Base-by-base conservation (phyloP, 2,329 filamentous ascomycete species). In the Hyphodiscus sp. region DNA sequence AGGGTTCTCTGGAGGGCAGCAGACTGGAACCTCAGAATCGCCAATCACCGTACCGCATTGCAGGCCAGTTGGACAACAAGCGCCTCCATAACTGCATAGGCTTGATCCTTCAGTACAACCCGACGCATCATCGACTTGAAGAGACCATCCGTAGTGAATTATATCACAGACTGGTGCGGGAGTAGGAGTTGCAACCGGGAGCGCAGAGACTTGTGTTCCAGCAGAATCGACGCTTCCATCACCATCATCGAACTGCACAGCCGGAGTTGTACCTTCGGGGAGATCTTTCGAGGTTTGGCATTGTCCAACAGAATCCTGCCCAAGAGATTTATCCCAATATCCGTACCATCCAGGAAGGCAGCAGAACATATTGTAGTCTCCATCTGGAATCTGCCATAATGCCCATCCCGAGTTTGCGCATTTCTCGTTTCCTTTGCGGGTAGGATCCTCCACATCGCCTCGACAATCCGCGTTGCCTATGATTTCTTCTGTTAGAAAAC, bases 331-430 rank as follows among this genome's bases (percentile, higher is more conserved):
- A 30, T 47, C 20, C 45, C 45, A 47, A 30, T 47, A 47, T 18
- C 45, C 45, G 16, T 47, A 47, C 45, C 26, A 18, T 13, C 26
- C 45, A 23, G 45, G 45, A 18, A 47, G 26, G 18, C 45, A 47
- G 18, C 45, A 47, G 26, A 47, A 47, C 45, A 47, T 47, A 20
- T 47, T 47, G 20, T 47, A 47, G 11, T 30, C 26, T 30, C 45
- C 45, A 47, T 47, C 45, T 16, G 45, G 45, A 11, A 47, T 47
- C 45, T 47, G 45, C 45, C 45, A 47, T 47, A 47, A 29, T 30
- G 45, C 20, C 45, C 45, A 47, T 18, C 45, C 45, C 13, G 45
- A 18, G 26, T 47, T 47, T 29, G 45, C 45, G 45, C 45, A 47
- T 26, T 30, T 47, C 26, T 47, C 45, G 18, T 47, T 29, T 30